Conservation (phyloP, 2,329 filamentous ascomycete species). For the Aspergillus fijiensis region DNA sequence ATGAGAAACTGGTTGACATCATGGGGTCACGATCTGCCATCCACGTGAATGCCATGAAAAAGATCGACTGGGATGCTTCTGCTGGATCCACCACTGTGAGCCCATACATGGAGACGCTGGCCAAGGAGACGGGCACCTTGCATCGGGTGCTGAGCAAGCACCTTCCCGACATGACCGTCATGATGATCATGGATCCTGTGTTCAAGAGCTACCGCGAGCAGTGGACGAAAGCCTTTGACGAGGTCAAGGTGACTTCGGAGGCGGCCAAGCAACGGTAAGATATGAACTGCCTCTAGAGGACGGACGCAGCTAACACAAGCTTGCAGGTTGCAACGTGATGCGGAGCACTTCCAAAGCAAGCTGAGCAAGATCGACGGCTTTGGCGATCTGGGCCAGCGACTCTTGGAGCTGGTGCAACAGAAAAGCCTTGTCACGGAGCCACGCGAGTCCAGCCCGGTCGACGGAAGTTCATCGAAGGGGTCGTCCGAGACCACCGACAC, state of each 20-base stretch:
- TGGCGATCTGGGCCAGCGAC: conserved; percentile 67
- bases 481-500: conserved; percentile 9
- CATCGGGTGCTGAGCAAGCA: conserved; percentile 82
- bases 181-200: conserved; percentile 82
- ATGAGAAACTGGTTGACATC: conserved; percentile 90
- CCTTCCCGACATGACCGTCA: conserved; percentile 71
- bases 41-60: conserved; percentile 72
- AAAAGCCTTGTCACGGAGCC: conserved; percentile 33
- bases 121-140: conserved; percentile 80
- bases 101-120: conserved; percentile 80
- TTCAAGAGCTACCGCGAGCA: conserved; percentile 80
- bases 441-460: conserved; percentile 1
- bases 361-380: conserved; percentile 78
- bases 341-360: conserved; percentile 68
- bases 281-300: too few relatives aligned
- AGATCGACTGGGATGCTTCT: conserved; percentile 69
- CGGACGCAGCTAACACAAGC: conserved; percentile 14
- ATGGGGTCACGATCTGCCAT: conserved; percentile 75
- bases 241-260: conserved; percentile 64
- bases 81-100: conserved; percentile 53
- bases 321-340: conserved; percentile 70
- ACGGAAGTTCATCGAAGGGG: conserved; percentile 3
- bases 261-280: conserved; percentile 69
- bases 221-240: conserved; percentile 68
- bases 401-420: conserved; percentile 54